Percentiles rank a stretch among this genome's conserved stretches.
phyloP scores from a whole-genome alignment of 2,329 filamentous ascomycete genomes.

The Aspergillus japonicus region DNA sequence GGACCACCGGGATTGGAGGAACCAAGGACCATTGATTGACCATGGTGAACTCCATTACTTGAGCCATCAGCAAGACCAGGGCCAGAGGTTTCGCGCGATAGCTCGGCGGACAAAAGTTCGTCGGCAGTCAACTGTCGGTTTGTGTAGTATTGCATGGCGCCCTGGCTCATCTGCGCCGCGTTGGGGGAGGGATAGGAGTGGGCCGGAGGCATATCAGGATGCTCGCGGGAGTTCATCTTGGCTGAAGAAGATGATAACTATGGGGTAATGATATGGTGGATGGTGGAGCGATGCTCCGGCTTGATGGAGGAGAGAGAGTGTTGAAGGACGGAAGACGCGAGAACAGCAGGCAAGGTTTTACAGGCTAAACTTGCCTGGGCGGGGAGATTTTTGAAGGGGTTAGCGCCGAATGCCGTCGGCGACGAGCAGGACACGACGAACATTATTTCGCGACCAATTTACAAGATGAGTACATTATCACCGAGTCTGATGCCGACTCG shows the following conservation, averaged over 20 bases:
- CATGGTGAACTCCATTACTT: conserved; percentile 42
- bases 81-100: conserved; percentile 47
- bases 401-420: conserved; percentile 34
- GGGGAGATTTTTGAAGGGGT: conserved; percentile 36
- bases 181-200: conserved; percentile 47
- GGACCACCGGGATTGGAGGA: conserved; percentile 35
- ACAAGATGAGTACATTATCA: conserved; percentile 16
- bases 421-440: conserved; percentile 32
- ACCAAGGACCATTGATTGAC: conserved; percentile 41
- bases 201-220: conserved; percentile 44
- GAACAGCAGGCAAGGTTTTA: conserved; percentile 35
- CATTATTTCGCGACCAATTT: conserved; percentile 29
- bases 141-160: conserved; percentile 44
- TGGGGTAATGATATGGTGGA: conserved; percentile 19
- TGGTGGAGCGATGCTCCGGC: conserved; percentile 36
- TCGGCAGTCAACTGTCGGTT: conserved; percentile 48
- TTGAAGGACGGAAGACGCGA: conserved; percentile 32
- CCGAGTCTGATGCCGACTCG: conserved; percentile 16
- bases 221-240: conserved; percentile 44
- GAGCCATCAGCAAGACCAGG: conserved; percentile 44
- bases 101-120: conserved; percentile 48
- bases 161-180: conserved; percentile 45
- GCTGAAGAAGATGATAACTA: conserved; percentile 13
- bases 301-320: conserved; percentile 22
- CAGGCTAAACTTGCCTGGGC: conserved; percentile 38